These are phyloP conservation scores for Zelopaecilomyces penicillatus DNA, from an alignment of 2,329 filamentous ascomycete genomes.

Conservation along the genomic window DNA sequence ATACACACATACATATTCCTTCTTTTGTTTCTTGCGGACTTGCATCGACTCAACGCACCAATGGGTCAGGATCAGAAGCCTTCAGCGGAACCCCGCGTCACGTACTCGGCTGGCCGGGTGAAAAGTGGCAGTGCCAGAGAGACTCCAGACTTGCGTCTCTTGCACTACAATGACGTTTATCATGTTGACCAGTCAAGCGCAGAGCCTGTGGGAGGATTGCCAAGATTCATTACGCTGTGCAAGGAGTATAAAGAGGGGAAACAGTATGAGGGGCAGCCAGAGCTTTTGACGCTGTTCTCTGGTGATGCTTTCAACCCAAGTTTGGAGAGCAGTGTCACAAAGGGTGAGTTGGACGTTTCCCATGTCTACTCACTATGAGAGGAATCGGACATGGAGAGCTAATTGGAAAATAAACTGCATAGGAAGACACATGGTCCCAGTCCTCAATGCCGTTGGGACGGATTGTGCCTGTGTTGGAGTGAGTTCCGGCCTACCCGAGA, in stretches of 20 bases:
- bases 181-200: slow-evolving; percentile 69
- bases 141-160: slow-evolving; percentile 62
- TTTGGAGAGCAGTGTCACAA: slow-evolving; percentile 80
- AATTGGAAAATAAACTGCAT: background rate
- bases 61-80: slow-evolving; percentile 7
- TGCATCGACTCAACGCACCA: background rate
- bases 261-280: slow-evolving; percentile 53
- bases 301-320: slow-evolving; percentile 91
- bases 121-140: slow-evolving; percentile 1
- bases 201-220: slow-evolving; percentile 74
- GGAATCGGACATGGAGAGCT: too few relatives aligned
- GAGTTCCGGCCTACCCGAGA: slow-evolving; percentile 27
- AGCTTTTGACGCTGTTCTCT: slow-evolving; percentile 73
- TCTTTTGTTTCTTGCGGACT: too few relatives aligned
- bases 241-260: slow-evolving; percentile 62
- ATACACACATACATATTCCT: too few relatives aligned
- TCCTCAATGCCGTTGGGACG: slow-evolving; percentile 70
- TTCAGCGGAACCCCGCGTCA: slow-evolving; percentile 20
- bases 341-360: slow-evolving; percentile 43
- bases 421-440: slow-evolving; percentile 79
- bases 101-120: slow-evolving; percentile 13
- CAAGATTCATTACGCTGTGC: slow-evolving; percentile 70
- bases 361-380: background rate
- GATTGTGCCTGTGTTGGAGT: slow-evolving; percentile 77
- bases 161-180: slow-evolving; percentile 94